Evolutionary conservation across 768 basidiomycete genomes (phyloP), one percentile per base, ranked within the genome.

Genomic region (Lactifluus volemus): DNA sequence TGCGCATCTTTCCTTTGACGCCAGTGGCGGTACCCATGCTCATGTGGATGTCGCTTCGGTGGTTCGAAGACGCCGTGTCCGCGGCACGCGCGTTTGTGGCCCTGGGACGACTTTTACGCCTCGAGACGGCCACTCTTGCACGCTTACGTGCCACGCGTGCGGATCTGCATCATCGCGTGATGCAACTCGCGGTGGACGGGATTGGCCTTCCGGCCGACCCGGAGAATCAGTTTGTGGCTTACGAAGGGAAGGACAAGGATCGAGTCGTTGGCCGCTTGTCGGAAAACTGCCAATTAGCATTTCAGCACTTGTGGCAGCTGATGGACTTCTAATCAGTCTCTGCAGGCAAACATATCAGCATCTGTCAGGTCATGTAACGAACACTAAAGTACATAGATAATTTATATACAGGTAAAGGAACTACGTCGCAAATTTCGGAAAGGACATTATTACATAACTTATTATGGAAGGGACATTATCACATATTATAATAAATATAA

Each of bases 41-140:
- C 65, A 92, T 94, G 92, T 95, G 92, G 92, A 84, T 93, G 76
- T 81, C 88, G 17, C 76, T 95, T 61, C 83, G 92, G 53, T 94
- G 91, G 90, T 76, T 89, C 44, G 92, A 95, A 69, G 92, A 94
- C 65, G 84, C 86, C 1, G 78, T 91, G 4, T 81, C 90, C 0
- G 83, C 90, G 4, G 84, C 88, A 68, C 84, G 92, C 47, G 92
- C 92, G 3, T 81, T 86, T 63, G 73, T 77, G 0, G 76, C 85
- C 1, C 79, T 94, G 14, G 65, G 75, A 6, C 80, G 84, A 14
- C 75, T 94, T 8, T 71, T 93, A 11, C 71, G 78, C 47, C 81
- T 89, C 21, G 86, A 88, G 7, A 79, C 80, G 50, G 68, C 74
- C 4, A 81, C 80, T 3, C 72, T 94, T 56, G 75, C 78, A 60